Evolutionary conservation across 768 basidiomycete genomes (phyloP).

Genomic region (Clathrus columnatus): DNA sequence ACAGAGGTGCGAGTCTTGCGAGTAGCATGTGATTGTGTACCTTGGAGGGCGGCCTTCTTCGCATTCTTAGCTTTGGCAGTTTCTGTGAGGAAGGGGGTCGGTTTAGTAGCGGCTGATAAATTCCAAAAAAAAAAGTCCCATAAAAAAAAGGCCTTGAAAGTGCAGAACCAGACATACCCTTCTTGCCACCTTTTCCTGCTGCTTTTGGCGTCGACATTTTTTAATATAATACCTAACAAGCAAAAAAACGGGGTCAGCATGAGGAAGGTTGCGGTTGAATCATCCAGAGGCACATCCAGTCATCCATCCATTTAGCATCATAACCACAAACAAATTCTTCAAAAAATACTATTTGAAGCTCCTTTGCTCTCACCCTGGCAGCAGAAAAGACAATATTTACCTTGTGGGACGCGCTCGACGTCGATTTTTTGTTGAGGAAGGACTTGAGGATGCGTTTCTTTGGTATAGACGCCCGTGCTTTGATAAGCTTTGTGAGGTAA

Average conservation of each 20-base stretch:
- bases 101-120: slow-evolving; percentile 18
- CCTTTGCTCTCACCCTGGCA: not conserved
- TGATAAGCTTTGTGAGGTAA: no score
- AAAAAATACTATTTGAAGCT: slow-evolving; percentile 3
- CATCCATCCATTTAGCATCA: not conserved
- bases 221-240: not conserved
- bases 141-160: not conserved
- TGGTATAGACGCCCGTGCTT: not conserved
- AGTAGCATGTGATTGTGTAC: slow-evolving; percentile 60
- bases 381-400: slow-evolving; percentile 17
- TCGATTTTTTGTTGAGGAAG: slow-evolving; percentile 3
- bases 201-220: slow-evolving; percentile 11
- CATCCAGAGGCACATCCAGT: not conserved
- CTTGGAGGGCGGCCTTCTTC: slow-evolving; percentile 94
- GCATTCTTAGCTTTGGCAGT: slow-evolving; percentile 79
- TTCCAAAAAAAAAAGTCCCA: not conserved
- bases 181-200: slow-evolving; percentile 11
- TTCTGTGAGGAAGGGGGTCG: slow-evolving; percentile 17
- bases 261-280: not conserved
- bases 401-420: slow-evolving; percentile 21
- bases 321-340: slow-evolving; percentile 13
- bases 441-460: slow-evolving; percentile 3
- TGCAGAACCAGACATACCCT: not conserved
- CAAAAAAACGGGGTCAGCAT: not conserved
- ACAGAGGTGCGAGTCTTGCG: slow-evolving; percentile 82